Percentiles rank a stretch among this genome's conserved stretches.
Conservation (phyloP, 2,329 filamentous ascomycete genomes). For the Emericellopsis cladophorae region DNA sequence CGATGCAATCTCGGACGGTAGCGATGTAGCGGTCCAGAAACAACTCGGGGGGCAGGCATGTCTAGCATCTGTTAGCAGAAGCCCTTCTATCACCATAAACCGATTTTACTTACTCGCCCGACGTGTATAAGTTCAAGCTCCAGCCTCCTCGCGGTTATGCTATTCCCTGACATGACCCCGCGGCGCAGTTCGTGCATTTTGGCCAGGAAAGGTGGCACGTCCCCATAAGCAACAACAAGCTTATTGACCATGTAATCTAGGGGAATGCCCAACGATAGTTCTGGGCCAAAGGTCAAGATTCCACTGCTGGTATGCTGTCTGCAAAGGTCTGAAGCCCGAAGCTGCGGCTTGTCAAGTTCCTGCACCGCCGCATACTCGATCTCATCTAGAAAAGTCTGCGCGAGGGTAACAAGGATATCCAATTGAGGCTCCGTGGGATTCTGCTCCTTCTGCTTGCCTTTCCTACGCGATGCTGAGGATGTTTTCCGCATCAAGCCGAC, state of each 20-base stretch:
- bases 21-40: not conserved
- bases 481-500: constrained; percentile 10
- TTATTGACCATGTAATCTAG: constrained; percentile 21
- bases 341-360: constrained; percentile 12
- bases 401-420: constrained; percentile 27
- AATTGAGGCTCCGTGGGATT: constrained; percentile 4
- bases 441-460: not conserved
- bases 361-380: constrained; percentile 30
- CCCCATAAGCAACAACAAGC: constrained; percentile 20
- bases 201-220: constrained; percentile 15
- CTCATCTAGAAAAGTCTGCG: constrained; percentile 38
- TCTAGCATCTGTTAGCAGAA: not conserved
- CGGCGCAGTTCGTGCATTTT: constrained; percentile 21
- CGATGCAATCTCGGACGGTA: not conserved
- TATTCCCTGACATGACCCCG: constrained; percentile 19
- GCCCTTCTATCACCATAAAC: too few species aligned
- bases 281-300: constrained; percentile 9
- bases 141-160: constrained; percentile 29
- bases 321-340: constrained; percentile 27
- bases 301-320: constrained; percentile 24
- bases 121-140: constrained; percentile 38
- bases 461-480: not conserved
- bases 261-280: constrained; percentile 20
- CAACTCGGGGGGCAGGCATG: not conserved
- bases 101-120: constrained; percentile 28